Base-by-base conservation (phyloP, 345 rosid genomes). In the Salix koriyanagi region DNA sequence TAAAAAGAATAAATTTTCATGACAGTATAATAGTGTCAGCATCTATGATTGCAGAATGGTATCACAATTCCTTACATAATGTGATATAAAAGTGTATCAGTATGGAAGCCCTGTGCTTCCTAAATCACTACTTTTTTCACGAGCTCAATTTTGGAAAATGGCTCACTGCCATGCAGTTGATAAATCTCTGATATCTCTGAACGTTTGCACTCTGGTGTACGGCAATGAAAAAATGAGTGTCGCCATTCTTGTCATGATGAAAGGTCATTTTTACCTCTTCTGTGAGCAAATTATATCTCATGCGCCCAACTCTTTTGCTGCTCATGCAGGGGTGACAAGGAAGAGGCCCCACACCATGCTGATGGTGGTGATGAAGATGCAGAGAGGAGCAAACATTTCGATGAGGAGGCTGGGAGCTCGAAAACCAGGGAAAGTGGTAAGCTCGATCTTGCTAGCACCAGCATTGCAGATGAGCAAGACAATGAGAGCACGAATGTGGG, bases 321-420 rank as follows among this genome's bases (percentile, higher is more conserved):
- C 6, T 69, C 2, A 28, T 69, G 75, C 79, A 89, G 91, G 73
- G 91, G 92, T 71, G 89, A 86, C 61, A 88, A 81, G 68, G 88
- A 85, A 25, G 85, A 80, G 23, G 85, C 84, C 77, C 76, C 73
- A 78, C 46, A 50, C 54, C 28, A 19, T 36, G 77, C 76, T 1
- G 82, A 73, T 58, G 74, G 75, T 75, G 87, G 75, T 0, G 86
- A 87, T 15, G 84, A 88, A 79, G 90, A 83, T 67, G 79, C 75
- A 0, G 87, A 64, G 78, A 73, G 75, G 76, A 79, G 79, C 84
- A 92, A 85, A 77, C 79, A 52, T 70, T 56, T 78, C 4, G 88
- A 79, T 4, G 91, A 86, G 79, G 91, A 82, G 78, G 72, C 74
- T 8, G 83, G 80, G 52, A 77, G 80, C 72, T 72, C 82, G 2